Percentiles rank a stretch among this genome's conserved stretches.
phyloP scores from a whole-genome alignment of 805 yeast genomes.

The Candida corydali region DNA sequence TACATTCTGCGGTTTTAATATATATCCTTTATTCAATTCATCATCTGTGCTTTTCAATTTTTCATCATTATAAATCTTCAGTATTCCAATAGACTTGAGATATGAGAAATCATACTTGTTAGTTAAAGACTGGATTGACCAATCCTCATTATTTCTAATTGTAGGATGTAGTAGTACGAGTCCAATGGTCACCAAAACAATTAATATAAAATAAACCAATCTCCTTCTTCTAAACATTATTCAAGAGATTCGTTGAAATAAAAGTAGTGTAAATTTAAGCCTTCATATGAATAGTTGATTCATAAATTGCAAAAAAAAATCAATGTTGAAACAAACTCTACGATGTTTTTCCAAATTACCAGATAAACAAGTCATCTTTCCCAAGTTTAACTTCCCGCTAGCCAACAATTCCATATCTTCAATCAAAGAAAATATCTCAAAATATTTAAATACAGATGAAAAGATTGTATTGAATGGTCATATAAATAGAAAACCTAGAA shows the following conservation, averaged over 20 bases:
- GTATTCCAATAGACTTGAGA: not conserved
- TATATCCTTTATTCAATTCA: conserved; percentile 12
- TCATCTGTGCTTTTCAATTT: conserved; percentile 2
- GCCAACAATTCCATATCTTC: conserved; percentile 27
- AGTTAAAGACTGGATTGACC: conserved; percentile 5
- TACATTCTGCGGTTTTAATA: conserved; percentile 25
- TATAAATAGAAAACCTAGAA: conserved; percentile 71
- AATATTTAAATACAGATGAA: conserved; percentile 7
- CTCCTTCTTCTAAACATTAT: conserved; percentile 3
- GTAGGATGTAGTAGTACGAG: too few relatives aligned
- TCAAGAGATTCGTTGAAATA: not conserved
- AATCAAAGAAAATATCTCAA: conserved; percentile 11
- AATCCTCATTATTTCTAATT: conserved; percentile 6
- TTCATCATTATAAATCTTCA: not conserved
- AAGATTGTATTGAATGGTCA: conserved; percentile 71
- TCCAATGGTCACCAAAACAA: too few relatives aligned
- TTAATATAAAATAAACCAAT: not conserved
- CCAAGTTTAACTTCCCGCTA: conserved; percentile 32
- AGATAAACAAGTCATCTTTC: conserved; percentile 16
- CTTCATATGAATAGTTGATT: too few relatives aligned
- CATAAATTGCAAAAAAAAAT: not conserved
- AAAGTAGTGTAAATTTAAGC: not conserved
- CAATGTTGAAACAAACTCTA: conserved; percentile 1
- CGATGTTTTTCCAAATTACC: conserved; percentile 15
- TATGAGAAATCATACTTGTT: conserved; percentile 7